A percentile compares a stretch with the other conserved stretches of the same genome.
phyloP scores from a whole-genome alignment of 768 basidiomycete species.

The Leucosporidium creatinivorum region DNA sequence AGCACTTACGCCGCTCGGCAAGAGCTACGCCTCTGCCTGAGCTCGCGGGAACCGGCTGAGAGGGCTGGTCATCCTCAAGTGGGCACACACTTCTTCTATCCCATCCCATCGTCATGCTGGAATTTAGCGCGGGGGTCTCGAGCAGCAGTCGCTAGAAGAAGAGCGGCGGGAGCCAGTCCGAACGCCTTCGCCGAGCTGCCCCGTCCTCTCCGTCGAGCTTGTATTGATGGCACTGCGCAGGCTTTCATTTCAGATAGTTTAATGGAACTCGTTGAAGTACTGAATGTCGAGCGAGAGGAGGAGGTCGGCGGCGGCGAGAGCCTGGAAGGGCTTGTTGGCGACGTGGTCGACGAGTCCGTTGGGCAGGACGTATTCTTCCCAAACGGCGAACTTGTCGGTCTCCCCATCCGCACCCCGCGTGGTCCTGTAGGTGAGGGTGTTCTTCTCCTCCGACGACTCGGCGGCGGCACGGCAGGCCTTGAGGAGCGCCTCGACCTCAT shows the following conservation, averaged over 20 bases:
- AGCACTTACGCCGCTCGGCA: constrained; percentile 1
- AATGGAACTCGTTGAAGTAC: background rate
- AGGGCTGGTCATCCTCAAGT: background rate
- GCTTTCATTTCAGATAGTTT: too few relatives aligned
- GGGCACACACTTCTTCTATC: background rate
- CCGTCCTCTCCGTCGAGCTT: too few relatives aligned
- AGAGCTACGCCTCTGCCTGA: background rate
- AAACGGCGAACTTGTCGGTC: too few relatives aligned
- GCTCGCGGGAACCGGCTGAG: background rate
- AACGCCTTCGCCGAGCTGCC: too few relatives aligned
- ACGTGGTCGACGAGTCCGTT: too few relatives aligned
- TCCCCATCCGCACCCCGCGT: too few relatives aligned
- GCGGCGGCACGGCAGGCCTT: too few relatives aligned
- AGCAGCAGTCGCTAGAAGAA: background rate
- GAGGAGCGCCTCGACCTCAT: too few relatives aligned
- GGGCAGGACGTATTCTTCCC: too few relatives aligned
- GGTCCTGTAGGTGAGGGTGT: too few relatives aligned
- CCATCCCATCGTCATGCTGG: background rate
- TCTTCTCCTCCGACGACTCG: too few relatives aligned
- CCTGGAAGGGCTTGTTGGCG: background rate
- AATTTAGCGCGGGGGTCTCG: background rate
- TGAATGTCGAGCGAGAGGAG: background rate
- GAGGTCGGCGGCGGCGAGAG: background rate
- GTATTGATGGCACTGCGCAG: too few relatives aligned
- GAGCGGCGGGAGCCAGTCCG: background rate